Conservation (phyloP, 495 filamentous ascomycete species). For the Neurospora terricola region DNA sequence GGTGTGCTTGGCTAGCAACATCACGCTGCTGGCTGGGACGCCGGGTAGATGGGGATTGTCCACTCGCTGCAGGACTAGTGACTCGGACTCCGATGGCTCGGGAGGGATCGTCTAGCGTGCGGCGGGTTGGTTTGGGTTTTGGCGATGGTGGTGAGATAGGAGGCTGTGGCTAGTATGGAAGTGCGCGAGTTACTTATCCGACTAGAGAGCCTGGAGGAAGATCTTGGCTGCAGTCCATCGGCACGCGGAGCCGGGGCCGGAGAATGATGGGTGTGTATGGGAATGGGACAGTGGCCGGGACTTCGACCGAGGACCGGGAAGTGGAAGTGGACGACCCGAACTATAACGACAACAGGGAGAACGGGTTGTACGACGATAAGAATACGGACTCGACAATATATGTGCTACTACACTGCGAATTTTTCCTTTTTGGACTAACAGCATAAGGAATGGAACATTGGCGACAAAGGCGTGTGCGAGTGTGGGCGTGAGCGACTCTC, state of each 20-base stretch:
- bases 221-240: background rate
- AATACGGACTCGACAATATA: fast-evolving
- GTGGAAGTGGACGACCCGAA: background rate
- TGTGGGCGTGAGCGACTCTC: background rate
- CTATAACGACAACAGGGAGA: background rate
- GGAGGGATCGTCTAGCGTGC: no score
- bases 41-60: no score
- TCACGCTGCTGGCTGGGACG: no score
- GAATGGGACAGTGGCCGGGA: no score
- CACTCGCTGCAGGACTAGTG: no score
- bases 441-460: background rate
- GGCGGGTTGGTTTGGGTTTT: no score
- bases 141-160: no score
- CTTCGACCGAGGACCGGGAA: background rate
- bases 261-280: no score
- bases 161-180: background rate
- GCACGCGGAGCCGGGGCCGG: no score
- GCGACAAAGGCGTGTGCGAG: background rate
- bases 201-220: background rate
- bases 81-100: no score
- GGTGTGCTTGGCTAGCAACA: no score
- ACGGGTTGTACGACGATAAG: background rate
- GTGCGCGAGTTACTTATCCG: background rate
- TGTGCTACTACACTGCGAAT: background rate
- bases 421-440: background rate